A percentile compares a stretch with the other conserved stretches of the same genome.
These are phyloP conservation scores for Albugo candida DNA, from an alignment of 352 stramenopile genomes.

Conservation along the genomic window DNA sequence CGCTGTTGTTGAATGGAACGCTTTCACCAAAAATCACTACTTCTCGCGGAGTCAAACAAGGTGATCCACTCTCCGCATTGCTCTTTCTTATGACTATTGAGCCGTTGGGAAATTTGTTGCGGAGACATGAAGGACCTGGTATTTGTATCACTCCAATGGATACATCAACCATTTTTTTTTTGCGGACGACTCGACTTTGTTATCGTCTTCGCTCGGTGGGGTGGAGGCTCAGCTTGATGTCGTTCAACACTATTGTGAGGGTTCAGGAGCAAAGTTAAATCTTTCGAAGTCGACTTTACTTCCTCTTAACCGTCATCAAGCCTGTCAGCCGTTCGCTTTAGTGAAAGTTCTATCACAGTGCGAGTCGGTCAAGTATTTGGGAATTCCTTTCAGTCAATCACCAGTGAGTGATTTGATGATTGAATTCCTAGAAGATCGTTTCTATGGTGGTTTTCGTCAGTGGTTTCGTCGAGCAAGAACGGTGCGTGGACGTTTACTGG, in stretches of 20 bases:
- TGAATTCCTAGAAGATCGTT: slow-evolving; percentile 6
- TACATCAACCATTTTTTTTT: slow-evolving; percentile 3
- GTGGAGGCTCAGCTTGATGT: slow-evolving; percentile 5
- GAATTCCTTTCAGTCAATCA: slow-evolving; percentile 5
- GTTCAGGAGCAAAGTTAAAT: slow-evolving; percentile 5
- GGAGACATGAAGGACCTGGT: background rate
- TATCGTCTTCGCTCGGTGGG: slow-evolving; percentile 1
- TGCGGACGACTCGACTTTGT: slow-evolving; percentile 8
- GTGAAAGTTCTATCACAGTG: slow-evolving; percentile 3
- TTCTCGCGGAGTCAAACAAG: slow-evolving; percentile 7
- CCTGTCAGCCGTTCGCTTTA: background rate
- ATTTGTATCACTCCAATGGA: background rate
- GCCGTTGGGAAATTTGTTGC: slow-evolving; percentile 3
- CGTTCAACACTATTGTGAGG: slow-evolving; percentile 3
- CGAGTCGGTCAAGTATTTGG: slow-evolving; percentile 6
- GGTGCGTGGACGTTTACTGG: slow-evolving; percentile 1
- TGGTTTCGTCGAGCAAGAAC: slow-evolving; percentile 6
- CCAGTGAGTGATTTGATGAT: slow-evolving; percentile 5
- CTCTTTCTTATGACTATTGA: slow-evolving; percentile 5
- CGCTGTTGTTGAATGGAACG: slow-evolving; percentile 7
- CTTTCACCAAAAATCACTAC: slow-evolving; percentile 5
- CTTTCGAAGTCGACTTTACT: slow-evolving; percentile 5
- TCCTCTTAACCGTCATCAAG: slow-evolving; percentile 3
- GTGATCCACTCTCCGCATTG: slow-evolving; percentile 7
- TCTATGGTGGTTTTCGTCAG: slow-evolving; percentile 7